Conservation (phyloP, 108 stramenopile species). For the Nitzschia inconspicua region DNA sequence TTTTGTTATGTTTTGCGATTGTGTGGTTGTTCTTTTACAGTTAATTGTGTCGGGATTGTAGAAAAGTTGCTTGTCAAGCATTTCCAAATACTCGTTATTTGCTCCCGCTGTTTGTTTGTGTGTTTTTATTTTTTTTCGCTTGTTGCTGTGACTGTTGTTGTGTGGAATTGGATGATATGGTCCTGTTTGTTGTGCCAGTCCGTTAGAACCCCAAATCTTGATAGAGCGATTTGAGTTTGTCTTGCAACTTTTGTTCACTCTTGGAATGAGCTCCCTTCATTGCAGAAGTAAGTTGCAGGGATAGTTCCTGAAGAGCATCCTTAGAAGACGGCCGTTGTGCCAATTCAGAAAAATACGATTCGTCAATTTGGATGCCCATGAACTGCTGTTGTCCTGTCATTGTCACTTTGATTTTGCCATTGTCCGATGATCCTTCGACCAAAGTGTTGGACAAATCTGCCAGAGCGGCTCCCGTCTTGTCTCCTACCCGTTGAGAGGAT, state of each 20-base stretch:
- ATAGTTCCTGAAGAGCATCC: conserved; percentile 10
- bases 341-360: conserved; percentile 21
- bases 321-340: neutral
- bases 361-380: conserved; percentile 34
- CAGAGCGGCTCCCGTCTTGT: conserved; percentile 21
- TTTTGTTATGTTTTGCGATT: too few species aligned
- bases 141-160: too few species aligned
- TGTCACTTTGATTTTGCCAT: conserved; percentile 49
- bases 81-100: too few species aligned
- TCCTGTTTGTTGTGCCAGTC: too few species aligned
- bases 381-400: conserved; percentile 43
- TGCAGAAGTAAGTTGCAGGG: conserved; percentile 22
- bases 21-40: too few species aligned
- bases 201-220: conserved; percentile 32
- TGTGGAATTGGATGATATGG: too few species aligned
- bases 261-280: conserved; percentile 49
- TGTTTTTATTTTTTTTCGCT: too few species aligned
- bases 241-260: conserved; percentile 32
- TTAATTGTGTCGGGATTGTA: too few species aligned
- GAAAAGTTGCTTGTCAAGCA: too few species aligned
- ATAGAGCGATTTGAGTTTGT: conserved; percentile 46
- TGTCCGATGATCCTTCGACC: conserved; percentile 37
- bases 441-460: conserved; percentile 32
- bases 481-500: conserved; percentile 30
- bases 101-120: too few species aligned